phyloP scores from a whole-genome alignment of 805 yeast species.

The Priceomyces carsonii region DNA sequence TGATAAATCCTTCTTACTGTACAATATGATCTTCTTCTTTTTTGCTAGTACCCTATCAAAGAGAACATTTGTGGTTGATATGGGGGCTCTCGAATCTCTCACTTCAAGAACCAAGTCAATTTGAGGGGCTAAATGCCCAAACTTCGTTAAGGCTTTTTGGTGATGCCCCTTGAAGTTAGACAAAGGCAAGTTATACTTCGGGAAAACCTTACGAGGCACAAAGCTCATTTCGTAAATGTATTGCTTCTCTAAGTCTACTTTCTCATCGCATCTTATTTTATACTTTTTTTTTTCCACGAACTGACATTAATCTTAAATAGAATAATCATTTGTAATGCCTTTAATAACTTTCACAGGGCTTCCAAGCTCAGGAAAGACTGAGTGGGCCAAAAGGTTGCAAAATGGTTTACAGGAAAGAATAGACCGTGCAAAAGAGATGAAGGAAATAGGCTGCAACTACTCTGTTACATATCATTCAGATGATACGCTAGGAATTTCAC shows the following conservation, averaged over 20 bases:
- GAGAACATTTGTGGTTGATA: slow-evolving; percentile 78
- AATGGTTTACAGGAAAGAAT: slow-evolving; percentile 49
- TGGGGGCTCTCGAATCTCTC: slow-evolving; percentile 87
- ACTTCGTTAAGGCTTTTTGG: slow-evolving; percentile 66
- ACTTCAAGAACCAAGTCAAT: slow-evolving; percentile 81
- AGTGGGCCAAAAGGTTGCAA: slow-evolving; percentile 62
- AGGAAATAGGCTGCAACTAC: slow-evolving; percentile 54
- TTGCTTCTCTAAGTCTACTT: neutral
- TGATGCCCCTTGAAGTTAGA: slow-evolving; percentile 94
- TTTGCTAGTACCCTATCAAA: slow-evolving; percentile 64
- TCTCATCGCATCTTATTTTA: neutral
- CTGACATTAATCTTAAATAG: neutral
- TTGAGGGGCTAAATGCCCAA: slow-evolving; percentile 72
- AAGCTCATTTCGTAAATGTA: slow-evolving; percentile 44
- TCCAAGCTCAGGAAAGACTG: slow-evolving; percentile 84
- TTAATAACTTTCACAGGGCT: slow-evolving; percentile 78
- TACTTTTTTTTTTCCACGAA: neutral
- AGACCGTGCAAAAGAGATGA: slow-evolving; percentile 29
- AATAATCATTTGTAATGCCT: slow-evolving; percentile 59
- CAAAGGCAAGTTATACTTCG: slow-evolving; percentile 64
- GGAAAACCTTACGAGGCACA: slow-evolving; percentile 71
- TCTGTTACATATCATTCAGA: slow-evolving; percentile 74
- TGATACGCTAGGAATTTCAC: slow-evolving; percentile 71
- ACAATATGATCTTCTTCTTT: slow-evolving; percentile 61
- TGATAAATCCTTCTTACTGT: slow-evolving; percentile 74